phyloP scores from a whole-genome alignment of 169 alveolate species.

The Eimeria sp. region DNA sequence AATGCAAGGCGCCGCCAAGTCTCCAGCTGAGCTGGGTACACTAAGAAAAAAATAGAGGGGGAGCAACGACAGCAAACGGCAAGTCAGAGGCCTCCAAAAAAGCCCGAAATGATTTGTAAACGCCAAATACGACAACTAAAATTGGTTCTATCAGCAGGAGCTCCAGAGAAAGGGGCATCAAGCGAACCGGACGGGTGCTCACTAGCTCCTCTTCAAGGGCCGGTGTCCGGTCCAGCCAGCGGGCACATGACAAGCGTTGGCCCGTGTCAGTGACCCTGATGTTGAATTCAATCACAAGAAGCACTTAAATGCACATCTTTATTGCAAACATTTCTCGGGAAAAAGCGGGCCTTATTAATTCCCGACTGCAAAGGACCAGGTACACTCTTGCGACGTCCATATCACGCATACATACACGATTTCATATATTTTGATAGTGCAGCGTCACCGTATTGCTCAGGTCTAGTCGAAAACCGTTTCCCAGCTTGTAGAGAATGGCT shows the following conservation, averaged over 20 bases:
- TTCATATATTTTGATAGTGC: too few species aligned
- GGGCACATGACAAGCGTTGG: background rate
- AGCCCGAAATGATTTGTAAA: too few species aligned
- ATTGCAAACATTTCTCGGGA: too few species aligned
- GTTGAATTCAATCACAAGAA: background rate
- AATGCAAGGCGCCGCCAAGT: background rate
- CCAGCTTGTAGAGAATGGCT: too few species aligned
- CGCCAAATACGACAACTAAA: background rate
- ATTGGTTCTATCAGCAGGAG: background rate
- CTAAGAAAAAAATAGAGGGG: background rate
- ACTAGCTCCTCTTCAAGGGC: background rate
- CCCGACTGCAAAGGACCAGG: too few species aligned
- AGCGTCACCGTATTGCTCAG: too few species aligned
- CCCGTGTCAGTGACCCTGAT: constrained; percentile 11
- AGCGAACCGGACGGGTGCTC: background rate
- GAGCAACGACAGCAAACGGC: background rate
- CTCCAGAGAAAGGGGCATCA: background rate
- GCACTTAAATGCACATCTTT: too few species aligned
- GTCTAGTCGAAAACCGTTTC: too few species aligned
- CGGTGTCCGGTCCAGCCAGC: background rate
- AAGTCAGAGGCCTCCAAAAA: too few species aligned
- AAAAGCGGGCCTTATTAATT: too few species aligned
- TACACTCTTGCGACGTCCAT: too few species aligned
- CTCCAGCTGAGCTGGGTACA: background rate
- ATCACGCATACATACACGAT: too few species aligned